Evolutionary conservation across 129 eudicot genomes (phyloP).

Genomic region (Erigeron canadensis): DNA sequence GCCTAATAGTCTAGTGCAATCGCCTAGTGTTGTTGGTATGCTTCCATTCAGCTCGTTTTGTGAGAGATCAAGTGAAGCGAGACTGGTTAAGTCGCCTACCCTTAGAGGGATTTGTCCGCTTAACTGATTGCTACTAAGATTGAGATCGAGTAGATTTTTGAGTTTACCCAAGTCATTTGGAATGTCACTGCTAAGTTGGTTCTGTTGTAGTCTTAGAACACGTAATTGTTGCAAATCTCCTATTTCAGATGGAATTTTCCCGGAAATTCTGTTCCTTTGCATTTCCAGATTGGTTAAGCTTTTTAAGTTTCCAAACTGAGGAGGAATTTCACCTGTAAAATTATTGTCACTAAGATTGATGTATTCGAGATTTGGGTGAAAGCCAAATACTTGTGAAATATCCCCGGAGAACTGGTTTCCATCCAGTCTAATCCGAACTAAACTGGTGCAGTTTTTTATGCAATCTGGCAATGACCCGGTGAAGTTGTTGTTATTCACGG

Average conservation of each 20-base stretch:
- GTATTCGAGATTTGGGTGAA: conserved; percentile 44
- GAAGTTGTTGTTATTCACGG: conserved; percentile 50
- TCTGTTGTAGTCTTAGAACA: conserved; percentile 48
- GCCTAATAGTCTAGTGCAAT: conserved; percentile 46
- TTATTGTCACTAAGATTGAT: conserved; percentile 49
- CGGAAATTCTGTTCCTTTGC: conserved; percentile 60
- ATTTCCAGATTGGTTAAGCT: conserved; percentile 56
- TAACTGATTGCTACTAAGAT: conserved; percentile 62
- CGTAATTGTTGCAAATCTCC: conserved; percentile 52
- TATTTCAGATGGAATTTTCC: conserved; percentile 63
- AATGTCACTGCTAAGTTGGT: conserved; percentile 61
- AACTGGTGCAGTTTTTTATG: conserved; percentile 49
- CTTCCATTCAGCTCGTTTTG: conserved; percentile 49
- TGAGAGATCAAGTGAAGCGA: conserved; percentile 66
- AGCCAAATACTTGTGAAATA: conserved; percentile 61
- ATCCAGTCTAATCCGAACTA: conserved; percentile 54
- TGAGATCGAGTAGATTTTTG: conserved; percentile 40
- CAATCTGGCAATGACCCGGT: conserved; percentile 64
- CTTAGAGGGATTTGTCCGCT: conserved; percentile 57
- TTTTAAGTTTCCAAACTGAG: conserved; percentile 47
- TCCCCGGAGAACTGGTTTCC: conserved; percentile 63
- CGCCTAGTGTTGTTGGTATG: conserved; percentile 57
- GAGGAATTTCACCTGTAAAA: conserved; percentile 56
- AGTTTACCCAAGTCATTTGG: conserved; percentile 58
- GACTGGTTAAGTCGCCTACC: conserved; percentile 46